These are phyloP conservation scores for Exsudoporus floridanus DNA, from an alignment of 1,284 basidiomycete species.

Conservation along the genomic window DNA sequence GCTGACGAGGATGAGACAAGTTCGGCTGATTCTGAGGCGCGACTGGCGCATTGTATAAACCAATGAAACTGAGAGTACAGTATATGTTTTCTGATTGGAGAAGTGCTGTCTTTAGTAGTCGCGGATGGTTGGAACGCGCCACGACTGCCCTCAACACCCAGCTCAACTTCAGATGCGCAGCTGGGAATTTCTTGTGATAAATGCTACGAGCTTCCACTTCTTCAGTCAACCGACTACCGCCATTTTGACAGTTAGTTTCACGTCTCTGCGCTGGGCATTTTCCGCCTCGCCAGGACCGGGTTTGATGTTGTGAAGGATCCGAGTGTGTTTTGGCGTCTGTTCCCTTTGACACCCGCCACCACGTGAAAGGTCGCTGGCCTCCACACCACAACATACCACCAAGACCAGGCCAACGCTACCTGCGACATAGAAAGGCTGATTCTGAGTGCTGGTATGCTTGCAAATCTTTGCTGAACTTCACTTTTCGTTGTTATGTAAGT, in stretches of 20 bases:
- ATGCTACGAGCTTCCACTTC: slow-evolving; percentile 23
- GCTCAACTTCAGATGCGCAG: slow-evolving; percentile 2
- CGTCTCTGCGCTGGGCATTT: slow-evolving; percentile 20
- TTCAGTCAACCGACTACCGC: slow-evolving; percentile 21
- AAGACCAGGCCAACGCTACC: slow-evolving; percentile 20
- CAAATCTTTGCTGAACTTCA: slow-evolving; percentile 26
- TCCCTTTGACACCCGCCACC: slow-evolving; percentile 34
- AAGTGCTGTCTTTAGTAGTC: neutral
- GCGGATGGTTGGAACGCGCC: neutral
- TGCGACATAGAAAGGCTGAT: slow-evolving; percentile 30
- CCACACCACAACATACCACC: slow-evolving; percentile 23
- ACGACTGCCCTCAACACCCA: neutral
- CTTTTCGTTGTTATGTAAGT: slow-evolving; percentile 42
- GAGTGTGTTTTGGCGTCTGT: slow-evolving; percentile 31
- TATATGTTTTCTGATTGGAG: slow-evolving; percentile 2
- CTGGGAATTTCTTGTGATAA: slow-evolving; percentile 36
- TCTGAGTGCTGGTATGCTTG: slow-evolving; percentile 38
- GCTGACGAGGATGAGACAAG: slow-evolving; percentile 23
- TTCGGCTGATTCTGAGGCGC: slow-evolving; percentile 19
- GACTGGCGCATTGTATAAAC: slow-evolving; percentile 31
- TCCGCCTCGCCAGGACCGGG: slow-evolving; percentile 21
- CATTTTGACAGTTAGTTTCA: slow-evolving; percentile 26
- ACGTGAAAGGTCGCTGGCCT: slow-evolving; percentile 32
- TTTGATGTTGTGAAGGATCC: slow-evolving; percentile 36
- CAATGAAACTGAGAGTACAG: slow-evolving; percentile 22